These are phyloP conservation scores for Actinomortierella wolfii DNA, from an alignment of 371 early-diverging fungal genomes.

Conservation along the genomic window DNA sequence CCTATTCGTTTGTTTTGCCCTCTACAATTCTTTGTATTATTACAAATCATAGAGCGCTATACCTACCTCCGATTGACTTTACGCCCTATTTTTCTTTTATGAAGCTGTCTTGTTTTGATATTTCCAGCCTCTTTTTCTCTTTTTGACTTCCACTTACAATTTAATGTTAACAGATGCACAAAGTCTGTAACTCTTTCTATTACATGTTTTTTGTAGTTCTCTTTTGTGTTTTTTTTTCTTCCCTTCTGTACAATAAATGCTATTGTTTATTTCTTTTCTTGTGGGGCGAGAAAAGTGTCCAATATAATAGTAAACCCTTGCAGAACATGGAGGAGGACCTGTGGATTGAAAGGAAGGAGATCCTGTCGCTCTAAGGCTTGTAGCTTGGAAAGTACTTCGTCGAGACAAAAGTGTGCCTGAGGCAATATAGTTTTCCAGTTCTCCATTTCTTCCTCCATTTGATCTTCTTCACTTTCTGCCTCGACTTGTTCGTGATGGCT, in stretches of 20 bases:
- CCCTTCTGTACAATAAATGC: neutral
- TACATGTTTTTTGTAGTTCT: too few relatives aligned
- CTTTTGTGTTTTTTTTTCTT: neutral
- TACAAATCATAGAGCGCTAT: too few relatives aligned
- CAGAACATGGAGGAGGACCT: slow-evolving; percentile 20
- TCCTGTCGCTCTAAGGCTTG: slow-evolving; percentile 7
- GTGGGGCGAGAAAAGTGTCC: neutral
- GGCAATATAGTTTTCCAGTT: neutral
- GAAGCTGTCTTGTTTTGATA: too few relatives aligned
- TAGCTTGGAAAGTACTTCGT: slow-evolving; percentile 12
- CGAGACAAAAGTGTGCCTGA: slow-evolving; percentile 7
- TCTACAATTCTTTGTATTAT: too few relatives aligned
- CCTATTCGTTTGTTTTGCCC: too few relatives aligned
- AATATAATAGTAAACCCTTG: slow-evolving; percentile 1
- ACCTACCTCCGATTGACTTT: too few relatives aligned
- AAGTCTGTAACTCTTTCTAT: too few relatives aligned
- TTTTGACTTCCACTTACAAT: too few relatives aligned
- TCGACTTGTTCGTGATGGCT: neutral
- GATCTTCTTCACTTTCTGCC: slow-evolving; percentile 2
- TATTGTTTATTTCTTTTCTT: neutral
- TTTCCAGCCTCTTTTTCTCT: too few relatives aligned
- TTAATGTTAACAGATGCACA: too few relatives aligned
- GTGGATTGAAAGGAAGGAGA: slow-evolving; percentile 36
- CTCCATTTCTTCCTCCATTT: slow-evolving; percentile 1
- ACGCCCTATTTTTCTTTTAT: too few relatives aligned